A percentile compares a stretch with the other conserved stretches of the same genome.
phyloP scores from a whole-genome alignment of 2,329 filamentous ascomycete species.

The Fusarium scirpi region DNA sequence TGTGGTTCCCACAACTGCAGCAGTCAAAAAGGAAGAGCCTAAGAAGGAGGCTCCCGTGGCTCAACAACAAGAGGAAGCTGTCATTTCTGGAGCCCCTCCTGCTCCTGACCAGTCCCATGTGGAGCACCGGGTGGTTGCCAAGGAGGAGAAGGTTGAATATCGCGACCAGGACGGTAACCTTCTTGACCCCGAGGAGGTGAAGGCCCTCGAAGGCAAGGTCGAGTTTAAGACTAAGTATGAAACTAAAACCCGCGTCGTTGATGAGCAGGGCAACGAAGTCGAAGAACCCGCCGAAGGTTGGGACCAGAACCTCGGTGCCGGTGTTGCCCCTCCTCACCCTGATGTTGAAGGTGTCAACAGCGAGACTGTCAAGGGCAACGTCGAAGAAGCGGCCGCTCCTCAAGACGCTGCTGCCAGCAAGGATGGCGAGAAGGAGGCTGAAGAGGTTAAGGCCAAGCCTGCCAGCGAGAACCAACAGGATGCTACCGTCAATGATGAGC shows the following conservation, averaged over 20 bases:
- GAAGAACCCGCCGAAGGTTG: conserved; percentile 56
- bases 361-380: conserved; percentile 63
- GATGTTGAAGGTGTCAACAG: conserved; percentile 71
- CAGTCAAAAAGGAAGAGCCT: conserved; percentile 41
- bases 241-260: conserved; percentile 88
- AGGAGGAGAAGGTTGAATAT: conserved; percentile 91
- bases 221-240: conserved; percentile 96
- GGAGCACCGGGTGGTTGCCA: conserved; percentile 61
- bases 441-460: conserved; percentile 68
- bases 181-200: conserved; percentile 84
- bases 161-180: conserved; percentile 94
- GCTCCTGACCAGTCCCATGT: conserved; percentile 53
- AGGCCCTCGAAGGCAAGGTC: conserved; percentile 88
- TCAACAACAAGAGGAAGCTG: conserved; percentile 48
- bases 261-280: conserved; percentile 84
- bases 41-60: conserved; percentile 44
- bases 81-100: conserved; percentile 62
- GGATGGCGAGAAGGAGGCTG: conserved; percentile 70
- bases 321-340: conserved; percentile 69
- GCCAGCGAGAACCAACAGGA: conserved; percentile 73
- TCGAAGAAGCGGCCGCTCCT: conserved; percentile 49
- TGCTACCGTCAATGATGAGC: conserved; percentile 60
- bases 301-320: conserved; percentile 53
- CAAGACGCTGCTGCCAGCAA: conserved; percentile 62
- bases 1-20: conserved; percentile 48